phyloP scores from a whole-genome alignment of 352 stramenopile genomes.

The Globisporangium nodosum region DNA sequence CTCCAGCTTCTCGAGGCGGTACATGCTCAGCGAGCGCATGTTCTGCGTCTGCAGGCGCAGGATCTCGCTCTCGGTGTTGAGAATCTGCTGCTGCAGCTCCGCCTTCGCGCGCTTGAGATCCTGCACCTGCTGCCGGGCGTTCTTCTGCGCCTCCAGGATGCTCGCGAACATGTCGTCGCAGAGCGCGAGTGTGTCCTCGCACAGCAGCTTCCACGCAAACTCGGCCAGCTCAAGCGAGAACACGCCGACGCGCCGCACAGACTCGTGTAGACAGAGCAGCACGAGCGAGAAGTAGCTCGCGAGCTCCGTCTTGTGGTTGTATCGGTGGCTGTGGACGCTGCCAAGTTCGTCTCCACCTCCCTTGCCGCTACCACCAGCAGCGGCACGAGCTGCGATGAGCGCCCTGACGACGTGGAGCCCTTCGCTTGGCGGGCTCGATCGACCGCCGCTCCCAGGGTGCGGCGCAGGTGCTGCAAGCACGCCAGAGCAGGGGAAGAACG shows the following conservation, averaged over 20 bases:
- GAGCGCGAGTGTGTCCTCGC: conserved; percentile 19
- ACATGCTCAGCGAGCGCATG: conserved; percentile 27
- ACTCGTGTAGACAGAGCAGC: conserved; percentile 33
- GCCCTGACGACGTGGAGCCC: conserved; percentile 1
- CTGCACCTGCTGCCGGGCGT: conserved; percentile 16
- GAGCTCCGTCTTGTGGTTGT: conserved; percentile 11
- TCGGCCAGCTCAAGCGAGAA: conserved; percentile 30
- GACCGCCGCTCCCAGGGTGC: not conserved
- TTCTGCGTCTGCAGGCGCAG: conserved; percentile 32
- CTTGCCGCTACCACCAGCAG: not conserved
- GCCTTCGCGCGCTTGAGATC: conserved; percentile 16
- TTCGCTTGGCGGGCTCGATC: not conserved
- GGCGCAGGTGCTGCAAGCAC: not conserved
- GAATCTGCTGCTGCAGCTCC: conserved; percentile 18
- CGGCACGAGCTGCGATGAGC: conserved; percentile 2
- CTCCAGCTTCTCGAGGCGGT: conserved; percentile 26
- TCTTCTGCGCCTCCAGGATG: conserved; percentile 7
- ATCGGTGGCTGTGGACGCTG: not conserved
- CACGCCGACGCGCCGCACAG: conserved; percentile 19
- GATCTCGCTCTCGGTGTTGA: conserved; percentile 25
- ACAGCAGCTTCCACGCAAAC: conserved; percentile 24
- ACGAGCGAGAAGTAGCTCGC: conserved; percentile 26
- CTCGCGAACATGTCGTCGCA: conserved; percentile 16
- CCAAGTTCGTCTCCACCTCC: not conserved
- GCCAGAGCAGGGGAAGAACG: conserved; percentile 15